phyloP scores from a whole-genome alignment of 2,329 filamentous ascomycete genomes.

The Botrytis cinerea region DNA sequence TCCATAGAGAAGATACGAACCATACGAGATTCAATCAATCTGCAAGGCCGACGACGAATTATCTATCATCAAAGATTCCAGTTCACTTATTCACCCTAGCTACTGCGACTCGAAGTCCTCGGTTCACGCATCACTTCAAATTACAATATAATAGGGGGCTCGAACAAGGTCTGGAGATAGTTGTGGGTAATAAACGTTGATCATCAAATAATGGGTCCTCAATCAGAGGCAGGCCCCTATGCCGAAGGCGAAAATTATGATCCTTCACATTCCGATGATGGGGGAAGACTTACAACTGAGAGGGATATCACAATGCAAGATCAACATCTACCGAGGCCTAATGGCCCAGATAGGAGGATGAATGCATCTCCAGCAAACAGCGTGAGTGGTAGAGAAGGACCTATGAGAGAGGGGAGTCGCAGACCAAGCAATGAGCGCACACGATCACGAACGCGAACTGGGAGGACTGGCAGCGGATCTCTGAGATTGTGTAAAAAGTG shows the following conservation, averaged over 20 bases:
- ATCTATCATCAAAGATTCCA: conserved; percentile 10
- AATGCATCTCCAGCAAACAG: conserved; percentile 37
- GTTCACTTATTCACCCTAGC: conserved; percentile 32
- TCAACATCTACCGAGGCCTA: conserved; percentile 34
- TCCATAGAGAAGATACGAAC: conserved; percentile 23
- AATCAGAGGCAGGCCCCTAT: conserved; percentile 43
- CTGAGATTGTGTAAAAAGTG: conserved; percentile 82
- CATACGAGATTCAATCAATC: conserved; percentile 22
- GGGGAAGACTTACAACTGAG: conserved; percentile 33
- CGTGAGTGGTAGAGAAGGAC: conserved; percentile 36
- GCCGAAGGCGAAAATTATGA: conserved; percentile 37
- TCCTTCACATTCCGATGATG: conserved; percentile 30
- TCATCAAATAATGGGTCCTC: conserved; percentile 41
- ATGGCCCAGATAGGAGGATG: conserved; percentile 39
- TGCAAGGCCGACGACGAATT: conserved; percentile 19
- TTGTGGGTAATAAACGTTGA: conserved; percentile 24
- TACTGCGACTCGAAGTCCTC: conserved; percentile 26
- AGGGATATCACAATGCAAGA: conserved; percentile 33
- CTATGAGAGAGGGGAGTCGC: conserved; percentile 25
- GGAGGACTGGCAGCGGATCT: conserved; percentile 59
- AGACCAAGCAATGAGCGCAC: conserved; percentile 56
- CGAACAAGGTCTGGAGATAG: conserved; percentile 21
- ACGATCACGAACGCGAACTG: conserved; percentile 55
- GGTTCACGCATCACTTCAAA: conserved; percentile 16
- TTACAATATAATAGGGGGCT: conserved; percentile 28